Evolutionary conservation across 108 stramenopile species (phyloP).

Genomic region (Fragilariopsis cylindrus): DNA sequence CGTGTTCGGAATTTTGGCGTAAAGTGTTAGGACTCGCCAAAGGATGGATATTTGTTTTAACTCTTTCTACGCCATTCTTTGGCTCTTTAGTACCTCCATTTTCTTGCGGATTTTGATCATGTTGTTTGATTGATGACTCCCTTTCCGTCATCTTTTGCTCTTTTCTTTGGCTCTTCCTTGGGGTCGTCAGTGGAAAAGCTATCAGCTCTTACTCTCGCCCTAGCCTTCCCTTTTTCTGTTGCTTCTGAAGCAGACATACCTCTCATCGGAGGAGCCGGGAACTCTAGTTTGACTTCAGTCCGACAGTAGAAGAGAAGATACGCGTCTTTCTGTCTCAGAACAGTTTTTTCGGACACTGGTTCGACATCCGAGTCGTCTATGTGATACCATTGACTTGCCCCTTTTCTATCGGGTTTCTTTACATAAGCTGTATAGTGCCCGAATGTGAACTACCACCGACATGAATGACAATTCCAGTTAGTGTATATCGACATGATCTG

Average conservation of each 20-base stretch:
- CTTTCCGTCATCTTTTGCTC: not conserved
- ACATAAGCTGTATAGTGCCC: conserved; percentile 85
- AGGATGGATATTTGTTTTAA: too few relatives aligned
- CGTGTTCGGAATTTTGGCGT: too few relatives aligned
- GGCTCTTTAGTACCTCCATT: too few relatives aligned
- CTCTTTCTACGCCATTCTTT: too few relatives aligned
- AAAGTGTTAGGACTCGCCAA: too few relatives aligned
- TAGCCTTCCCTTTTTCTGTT: conserved; percentile 33
- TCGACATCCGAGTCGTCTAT: conserved; percentile 83
- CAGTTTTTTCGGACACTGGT: conserved; percentile 70
- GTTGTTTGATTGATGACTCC: too few relatives aligned
- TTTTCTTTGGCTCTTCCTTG: not conserved
- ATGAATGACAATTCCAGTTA: conserved; percentile 81
- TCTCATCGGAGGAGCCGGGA: conserved; percentile 56
- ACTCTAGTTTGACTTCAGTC: conserved; percentile 77
- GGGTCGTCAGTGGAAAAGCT: conserved; percentile 21
- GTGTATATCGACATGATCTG: conserved; percentile 59
- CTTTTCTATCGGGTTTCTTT: conserved; percentile 47
- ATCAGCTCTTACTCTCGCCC: conserved; percentile 42
- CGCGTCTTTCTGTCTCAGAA: conserved; percentile 68
- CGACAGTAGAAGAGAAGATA: conserved; percentile 83
- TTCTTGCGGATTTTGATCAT: too few relatives aligned
- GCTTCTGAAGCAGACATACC: conserved; percentile 53
- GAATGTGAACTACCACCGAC: conserved; percentile 73
- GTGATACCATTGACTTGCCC: conserved; percentile 62